Evolutionary conservation across 371 early-diverging fungal species (phyloP).

Genomic region (Mucor piriformis): DNA sequence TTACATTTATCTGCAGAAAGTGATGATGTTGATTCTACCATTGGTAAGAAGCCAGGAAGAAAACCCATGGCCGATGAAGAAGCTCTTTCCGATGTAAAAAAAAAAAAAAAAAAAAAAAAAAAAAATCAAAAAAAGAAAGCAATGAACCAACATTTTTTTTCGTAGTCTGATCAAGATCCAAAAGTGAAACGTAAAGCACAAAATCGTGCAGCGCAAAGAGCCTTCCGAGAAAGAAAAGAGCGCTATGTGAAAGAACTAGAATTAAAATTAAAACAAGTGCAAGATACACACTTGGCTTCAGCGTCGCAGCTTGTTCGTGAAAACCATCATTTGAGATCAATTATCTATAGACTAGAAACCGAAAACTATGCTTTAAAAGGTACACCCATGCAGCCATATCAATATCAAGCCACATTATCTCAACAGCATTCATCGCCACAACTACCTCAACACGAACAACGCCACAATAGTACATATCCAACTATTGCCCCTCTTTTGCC

Average conservation of each 20-base stretch:
- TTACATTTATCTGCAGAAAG: conserved; percentile 13
- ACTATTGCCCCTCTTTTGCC: too few relatives aligned
- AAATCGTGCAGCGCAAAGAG: conserved; percentile 78
- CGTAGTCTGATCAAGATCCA: conserved; percentile 45
- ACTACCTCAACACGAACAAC: conserved; percentile 9
- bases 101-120: neutral
- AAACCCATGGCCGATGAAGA: conserved; percentile 40
- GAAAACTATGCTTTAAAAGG: conserved; percentile 48
- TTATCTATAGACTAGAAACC: conserved; percentile 41
- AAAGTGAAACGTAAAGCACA: conserved; percentile 73
- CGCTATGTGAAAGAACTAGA: conserved; percentile 71
- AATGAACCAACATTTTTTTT: neutral
- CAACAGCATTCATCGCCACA: conserved; percentile 6
- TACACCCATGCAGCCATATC: conserved; percentile 24
- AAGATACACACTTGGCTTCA: conserved; percentile 46
- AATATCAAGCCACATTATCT: conserved; percentile 16
- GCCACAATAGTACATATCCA: too few relatives aligned
- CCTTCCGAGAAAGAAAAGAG: conserved; percentile 77
- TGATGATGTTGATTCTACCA: conserved; percentile 12
- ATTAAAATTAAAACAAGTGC: conserved; percentile 58
- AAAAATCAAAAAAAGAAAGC: too few relatives aligned
- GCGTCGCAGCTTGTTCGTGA: conserved; percentile 42
- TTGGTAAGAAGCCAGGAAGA: conserved; percentile 30
- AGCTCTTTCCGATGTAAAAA: conserved; percentile 19
- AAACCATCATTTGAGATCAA: conserved; percentile 41